Evolutionary conservation across 805 yeast genomes (phyloP), one percentile per base, ranked within the genome.

Genomic region (Saccharomycopsis selenospora): DNA sequence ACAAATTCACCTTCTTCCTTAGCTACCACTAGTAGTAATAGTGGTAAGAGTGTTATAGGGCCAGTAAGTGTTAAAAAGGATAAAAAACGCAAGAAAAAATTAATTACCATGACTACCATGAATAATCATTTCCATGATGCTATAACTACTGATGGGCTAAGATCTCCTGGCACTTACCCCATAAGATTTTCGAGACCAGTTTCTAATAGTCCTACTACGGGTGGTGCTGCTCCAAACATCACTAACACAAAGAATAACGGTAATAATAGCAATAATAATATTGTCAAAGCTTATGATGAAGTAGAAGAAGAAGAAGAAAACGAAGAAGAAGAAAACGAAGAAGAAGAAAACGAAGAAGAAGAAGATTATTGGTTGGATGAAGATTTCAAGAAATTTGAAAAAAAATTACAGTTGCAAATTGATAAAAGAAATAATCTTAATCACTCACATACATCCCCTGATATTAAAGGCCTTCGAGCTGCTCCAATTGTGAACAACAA

Each of bases 321-420:
- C 6, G 18, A 13, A n/a, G 18, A 6, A 7, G 11, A n/a, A 7
- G 25, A 23, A 4, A 38, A 20, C n/a, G 42, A 18, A 5, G 42
- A 38, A 5, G 42, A 38, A 13, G 42, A 38, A 10, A 27, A 14
- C 29, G 40, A 38, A 4, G 44, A 40, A 13, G 44, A 45, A 5
- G 43, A 42, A 4, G 52, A 49, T 29, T 49, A 45, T 36, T 49
- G 52, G 52, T 22, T 49, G 11, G 52, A 49, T 33, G 52, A 49
- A 11, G 52, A 46, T 11, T 46, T 49, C 29, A 20, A 25, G 27
- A 26, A 46, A 8, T 46, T 49, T 36, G 50, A 49, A 23, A 26
- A 42, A 25, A 28, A 46, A 27, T 42, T 49, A 7, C 28, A 22
- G 13, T 11, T 10, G 14, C 22, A 36, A 26, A 29, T 13, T 14